A percentile compares a stretch with the other conserved stretches of the same genome.
These are phyloP conservation scores for Ogataea kodamae DNA, from an alignment of 805 yeast species.

Conservation along the genomic window DNA sequence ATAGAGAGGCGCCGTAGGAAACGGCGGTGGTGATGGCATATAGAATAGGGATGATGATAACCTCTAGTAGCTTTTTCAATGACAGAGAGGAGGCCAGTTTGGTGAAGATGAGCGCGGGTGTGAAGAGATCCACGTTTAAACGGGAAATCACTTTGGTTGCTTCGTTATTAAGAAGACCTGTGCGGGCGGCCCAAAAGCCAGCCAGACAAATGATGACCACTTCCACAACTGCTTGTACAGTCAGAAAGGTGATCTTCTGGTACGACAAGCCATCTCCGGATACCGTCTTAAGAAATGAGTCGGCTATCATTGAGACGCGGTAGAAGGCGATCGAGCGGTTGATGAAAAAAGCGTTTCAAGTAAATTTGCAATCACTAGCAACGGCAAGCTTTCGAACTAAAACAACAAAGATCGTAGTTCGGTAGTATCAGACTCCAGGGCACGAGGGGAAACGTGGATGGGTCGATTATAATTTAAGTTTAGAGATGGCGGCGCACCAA, in stretches of 20 bases:
- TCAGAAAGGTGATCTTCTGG: slow-evolving; percentile 54
- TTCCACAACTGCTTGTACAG: slow-evolving; percentile 88
- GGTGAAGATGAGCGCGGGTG: slow-evolving; percentile 91
- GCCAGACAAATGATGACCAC: slow-evolving; percentile 82
- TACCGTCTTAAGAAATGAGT: slow-evolving; percentile 3
- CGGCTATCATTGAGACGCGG: slow-evolving; percentile 9
- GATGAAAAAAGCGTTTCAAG: too few relatives aligned
- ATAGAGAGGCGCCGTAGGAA: slow-evolving; percentile 59
- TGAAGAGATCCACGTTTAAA: slow-evolving; percentile 86
- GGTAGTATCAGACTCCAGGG: slow-evolving; percentile 1
- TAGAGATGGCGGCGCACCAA: too few relatives aligned
- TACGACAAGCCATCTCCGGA: slow-evolving; percentile 18
- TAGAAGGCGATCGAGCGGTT: slow-evolving; percentile 5
- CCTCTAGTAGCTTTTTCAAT: slow-evolving; percentile 71
- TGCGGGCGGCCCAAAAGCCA: slow-evolving; percentile 80
- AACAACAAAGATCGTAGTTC: too few relatives aligned
- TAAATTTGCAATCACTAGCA: too few relatives aligned
- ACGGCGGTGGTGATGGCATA: slow-evolving; percentile 80
- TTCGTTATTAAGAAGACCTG: slow-evolving; percentile 62
- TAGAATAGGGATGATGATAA: slow-evolving; percentile 79
- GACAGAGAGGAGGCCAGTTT: slow-evolving; percentile 69
- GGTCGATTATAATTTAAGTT: too few relatives aligned
- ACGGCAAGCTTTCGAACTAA: too few relatives aligned
- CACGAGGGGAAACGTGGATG: not conserved
- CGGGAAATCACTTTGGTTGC: slow-evolving; percentile 77